A percentile compares a stretch with the other conserved stretches of the same genome.
phyloP scores from a whole-genome alignment of 2,329 filamentous ascomycete genomes.

The Ambrosiella cleistominuta region DNA sequence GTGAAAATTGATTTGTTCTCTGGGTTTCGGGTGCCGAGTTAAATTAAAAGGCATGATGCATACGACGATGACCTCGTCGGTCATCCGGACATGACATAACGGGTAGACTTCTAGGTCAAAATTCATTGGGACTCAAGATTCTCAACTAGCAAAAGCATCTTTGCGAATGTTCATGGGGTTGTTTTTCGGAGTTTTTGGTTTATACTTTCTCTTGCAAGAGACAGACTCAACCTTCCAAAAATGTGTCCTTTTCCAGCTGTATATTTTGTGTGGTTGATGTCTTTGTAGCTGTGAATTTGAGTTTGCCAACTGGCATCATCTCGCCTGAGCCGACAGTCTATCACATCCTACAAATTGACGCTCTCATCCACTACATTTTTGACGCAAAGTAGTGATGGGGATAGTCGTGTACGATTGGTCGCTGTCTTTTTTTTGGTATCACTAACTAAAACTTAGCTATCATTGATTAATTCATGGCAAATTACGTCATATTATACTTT shows the following conservation, averaged over 20 bases:
- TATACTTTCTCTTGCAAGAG: constrained; percentile 1
- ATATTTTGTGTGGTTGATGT: not conserved
- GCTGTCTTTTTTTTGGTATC: too few relatives aligned
- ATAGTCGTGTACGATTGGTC: too few relatives aligned
- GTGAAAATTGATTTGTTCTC: constrained; percentile 14
- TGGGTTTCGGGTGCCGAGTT: constrained; percentile 10
- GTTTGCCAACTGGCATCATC: not conserved
- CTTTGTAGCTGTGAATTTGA: not conserved
- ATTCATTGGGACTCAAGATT: constrained; percentile 12
- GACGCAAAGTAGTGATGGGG: too few relatives aligned
- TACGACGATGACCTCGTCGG: constrained; percentile 9
- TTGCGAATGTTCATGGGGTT: constrained; percentile 8
- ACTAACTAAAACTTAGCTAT: too few relatives aligned
- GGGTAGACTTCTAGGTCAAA: constrained; percentile 13
- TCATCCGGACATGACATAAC: constrained; percentile 13
- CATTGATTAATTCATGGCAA: too few relatives aligned
- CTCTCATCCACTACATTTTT: too few relatives aligned
- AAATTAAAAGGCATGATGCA: constrained; percentile 13
- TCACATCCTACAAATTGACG: too few relatives aligned
- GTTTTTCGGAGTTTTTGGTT: not conserved
- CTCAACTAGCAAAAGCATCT: constrained; percentile 1
- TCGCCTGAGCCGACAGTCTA: too few relatives aligned
- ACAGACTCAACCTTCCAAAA: constrained; percentile 3
- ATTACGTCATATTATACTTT: too few relatives aligned
- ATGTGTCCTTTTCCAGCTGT: not conserved